A percentile compares a stretch with the other conserved stretches of the same genome.
These are phyloP conservation scores for Rubia occidens DNA, from an alignment of 305 asterid species.

Conservation along the genomic window DNA sequence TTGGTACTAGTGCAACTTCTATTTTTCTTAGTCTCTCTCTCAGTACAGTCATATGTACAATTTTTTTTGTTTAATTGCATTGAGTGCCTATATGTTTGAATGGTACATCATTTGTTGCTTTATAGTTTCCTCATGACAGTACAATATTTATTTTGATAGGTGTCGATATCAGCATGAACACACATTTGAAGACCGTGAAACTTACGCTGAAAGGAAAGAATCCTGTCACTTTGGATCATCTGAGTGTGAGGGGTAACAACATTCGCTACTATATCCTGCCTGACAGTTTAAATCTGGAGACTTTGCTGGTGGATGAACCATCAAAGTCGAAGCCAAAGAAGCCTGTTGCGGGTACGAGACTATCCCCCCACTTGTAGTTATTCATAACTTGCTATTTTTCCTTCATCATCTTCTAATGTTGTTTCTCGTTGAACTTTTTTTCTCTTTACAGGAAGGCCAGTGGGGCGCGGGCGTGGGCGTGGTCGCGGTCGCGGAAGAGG, in stretches of 20 bases:
- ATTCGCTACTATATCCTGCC: conserved; percentile 85
- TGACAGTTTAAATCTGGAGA: conserved; percentile 75
- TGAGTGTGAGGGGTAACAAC: conserved; percentile 73
- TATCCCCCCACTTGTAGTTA: no score
- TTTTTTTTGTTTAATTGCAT: background rate
- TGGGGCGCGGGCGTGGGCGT: conserved; percentile 77
- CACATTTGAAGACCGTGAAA: conserved; percentile 21
- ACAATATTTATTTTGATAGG: conserved; percentile 10
- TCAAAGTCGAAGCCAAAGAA: conserved; percentile 86
- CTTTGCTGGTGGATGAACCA: conserved; percentile 72
- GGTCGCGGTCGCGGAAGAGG: conserved; percentile 93
- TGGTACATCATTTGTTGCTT: background rate
- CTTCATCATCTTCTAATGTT: background rate
- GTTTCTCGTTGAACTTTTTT: background rate
- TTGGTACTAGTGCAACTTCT: background rate
- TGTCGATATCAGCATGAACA: conserved; percentile 6
- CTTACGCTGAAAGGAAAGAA: conserved; percentile 68
- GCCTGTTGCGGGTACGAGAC: conserved; percentile 58
- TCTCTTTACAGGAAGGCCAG: conserved; percentile 42
- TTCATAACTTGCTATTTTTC: background rate
- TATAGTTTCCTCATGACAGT: conserved; percentile 13
- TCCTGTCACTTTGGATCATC: conserved; percentile 76
- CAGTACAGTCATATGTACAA: no score
- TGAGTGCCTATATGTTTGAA: background rate
- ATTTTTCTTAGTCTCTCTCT: background rate